Evolutionary conservation across 208 protist species (phyloP).

Genomic region (Acanthamoeba royreba): DNA sequence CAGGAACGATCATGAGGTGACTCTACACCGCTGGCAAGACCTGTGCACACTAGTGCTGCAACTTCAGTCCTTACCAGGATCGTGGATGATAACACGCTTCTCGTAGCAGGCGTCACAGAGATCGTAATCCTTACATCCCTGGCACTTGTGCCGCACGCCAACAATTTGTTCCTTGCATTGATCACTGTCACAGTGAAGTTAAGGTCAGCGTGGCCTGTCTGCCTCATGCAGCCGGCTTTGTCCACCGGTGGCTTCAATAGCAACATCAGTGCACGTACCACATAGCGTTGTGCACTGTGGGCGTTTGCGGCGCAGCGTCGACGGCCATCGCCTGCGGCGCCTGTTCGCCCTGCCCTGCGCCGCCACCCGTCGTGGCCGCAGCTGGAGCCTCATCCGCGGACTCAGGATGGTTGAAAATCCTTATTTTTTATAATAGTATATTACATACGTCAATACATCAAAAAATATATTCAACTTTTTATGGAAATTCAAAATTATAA

Average conservation of each 20-base stretch:
- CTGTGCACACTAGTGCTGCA: no score
- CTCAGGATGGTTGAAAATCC: background rate
- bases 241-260: background rate
- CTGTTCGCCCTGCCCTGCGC: background rate
- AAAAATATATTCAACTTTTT: background rate
- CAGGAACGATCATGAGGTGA: background rate
- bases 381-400: background rate
- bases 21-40: background rate
- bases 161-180: constrained; percentile 18
- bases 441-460: background rate
- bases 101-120: background rate
- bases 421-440: background rate
- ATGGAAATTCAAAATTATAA: background rate
- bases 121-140: background rate
- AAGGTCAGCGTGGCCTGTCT: background rate
- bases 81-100: background rate
- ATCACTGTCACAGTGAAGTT: background rate
- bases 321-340: background rate
- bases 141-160: background rate
- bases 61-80: background rate
- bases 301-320: background rate
- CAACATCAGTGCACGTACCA: background rate
- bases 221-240: background rate
- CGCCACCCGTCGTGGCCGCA: background rate
- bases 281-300: background rate